A percentile compares a stretch with the other conserved stretches of the same genome.
Evolutionary conservation across 306 rosid genomes (phyloP).

Genomic region (Prunus mume): DNA sequence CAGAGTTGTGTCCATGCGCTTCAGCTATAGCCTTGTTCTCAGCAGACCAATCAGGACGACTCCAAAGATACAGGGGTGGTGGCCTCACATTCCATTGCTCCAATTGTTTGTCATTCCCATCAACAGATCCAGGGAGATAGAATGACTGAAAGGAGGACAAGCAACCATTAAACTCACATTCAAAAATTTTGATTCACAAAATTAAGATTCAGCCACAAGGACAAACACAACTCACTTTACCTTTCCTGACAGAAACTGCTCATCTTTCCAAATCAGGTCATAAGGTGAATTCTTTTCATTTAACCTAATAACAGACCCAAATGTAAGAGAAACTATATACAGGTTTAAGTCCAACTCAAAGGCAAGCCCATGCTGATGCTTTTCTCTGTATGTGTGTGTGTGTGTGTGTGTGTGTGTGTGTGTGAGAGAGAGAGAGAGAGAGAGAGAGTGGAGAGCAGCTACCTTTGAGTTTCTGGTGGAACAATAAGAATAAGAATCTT

Average conservation of each 20-base stretch:
- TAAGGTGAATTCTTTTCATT: slow-evolving; percentile 49
- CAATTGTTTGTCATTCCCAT: slow-evolving; percentile 56
- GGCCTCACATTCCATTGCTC: slow-evolving; percentile 67
- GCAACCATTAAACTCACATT: slow-evolving; percentile 9
- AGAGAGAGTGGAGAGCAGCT: slow-evolving; percentile 3
- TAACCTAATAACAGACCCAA: slow-evolving; percentile 44
- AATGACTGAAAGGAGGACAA: slow-evolving; percentile 59
- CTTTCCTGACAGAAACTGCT: slow-evolving; percentile 61
- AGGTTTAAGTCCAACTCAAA: background rate
- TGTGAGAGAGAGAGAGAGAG: background rate
- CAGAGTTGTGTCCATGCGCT: slow-evolving; percentile 46
- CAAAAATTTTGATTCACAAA: slow-evolving; percentile 2
- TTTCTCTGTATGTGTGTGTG: background rate
- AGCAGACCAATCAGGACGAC: slow-evolving; percentile 55
- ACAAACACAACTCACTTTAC: slow-evolving; percentile 32
- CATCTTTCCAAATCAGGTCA: slow-evolving; percentile 88
- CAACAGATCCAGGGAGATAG: slow-evolving; percentile 86
- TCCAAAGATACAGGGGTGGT: slow-evolving; percentile 86
- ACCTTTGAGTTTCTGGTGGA: slow-evolving; percentile 80
- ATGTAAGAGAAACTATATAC: slow-evolving; percentile 21
- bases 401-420: too few species aligned
- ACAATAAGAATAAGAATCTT: slow-evolving; percentile 81
- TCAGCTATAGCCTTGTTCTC: slow-evolving; percentile 57
- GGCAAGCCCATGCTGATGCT: background rate
- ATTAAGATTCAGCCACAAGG: background rate